A percentile compares a stretch with the other conserved stretches of the same genome.
Conservation (phyloP, 768 basidiomycete genomes). For the Mycena epipterygia region DNA sequence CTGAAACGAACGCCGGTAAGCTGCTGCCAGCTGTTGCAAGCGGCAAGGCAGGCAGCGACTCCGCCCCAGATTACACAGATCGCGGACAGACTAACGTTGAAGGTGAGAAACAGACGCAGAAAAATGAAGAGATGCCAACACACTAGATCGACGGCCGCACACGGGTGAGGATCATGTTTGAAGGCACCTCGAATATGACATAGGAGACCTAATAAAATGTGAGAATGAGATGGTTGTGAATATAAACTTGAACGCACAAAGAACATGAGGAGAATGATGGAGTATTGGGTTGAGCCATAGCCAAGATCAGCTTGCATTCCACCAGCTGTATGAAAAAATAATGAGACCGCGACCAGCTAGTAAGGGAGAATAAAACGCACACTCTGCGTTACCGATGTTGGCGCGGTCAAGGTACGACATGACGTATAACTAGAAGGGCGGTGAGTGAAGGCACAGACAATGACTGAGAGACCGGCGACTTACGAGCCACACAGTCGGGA, state of each 20-base stretch:
- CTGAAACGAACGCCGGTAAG: slow-evolving; percentile 42
- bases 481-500: slow-evolving; percentile 25
- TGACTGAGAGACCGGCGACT: background rate
- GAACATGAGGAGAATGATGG: slow-evolving; percentile 32
- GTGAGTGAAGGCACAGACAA: background rate
- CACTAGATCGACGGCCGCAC: slow-evolving; percentile 34
- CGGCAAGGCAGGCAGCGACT: slow-evolving; percentile 44
- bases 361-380: background rate
- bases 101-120: background rate
- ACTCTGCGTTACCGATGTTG: slow-evolving; percentile 38
- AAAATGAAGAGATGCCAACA: background rate
- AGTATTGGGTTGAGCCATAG: slow-evolving; percentile 32
- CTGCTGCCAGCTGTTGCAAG: slow-evolving; percentile 39
- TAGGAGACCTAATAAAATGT: slow-evolving; percentile 33
- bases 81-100: slow-evolving; percentile 25
- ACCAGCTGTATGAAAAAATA: background rate
- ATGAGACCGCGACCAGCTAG: background rate
- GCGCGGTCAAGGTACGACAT: slow-evolving; percentile 35
- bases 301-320: slow-evolving; percentile 29
- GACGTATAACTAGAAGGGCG: slow-evolving; percentile 1
- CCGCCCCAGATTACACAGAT: slow-evolving; percentile 45
- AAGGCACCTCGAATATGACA: slow-evolving; percentile 42
- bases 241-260: slow-evolving; percentile 20
- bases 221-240: background rate
- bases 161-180: slow-evolving; percentile 41